These are phyloP conservation scores for Cornus kousa DNA, from an alignment of 148 eudicot genomes.

Conservation along the genomic window DNA sequence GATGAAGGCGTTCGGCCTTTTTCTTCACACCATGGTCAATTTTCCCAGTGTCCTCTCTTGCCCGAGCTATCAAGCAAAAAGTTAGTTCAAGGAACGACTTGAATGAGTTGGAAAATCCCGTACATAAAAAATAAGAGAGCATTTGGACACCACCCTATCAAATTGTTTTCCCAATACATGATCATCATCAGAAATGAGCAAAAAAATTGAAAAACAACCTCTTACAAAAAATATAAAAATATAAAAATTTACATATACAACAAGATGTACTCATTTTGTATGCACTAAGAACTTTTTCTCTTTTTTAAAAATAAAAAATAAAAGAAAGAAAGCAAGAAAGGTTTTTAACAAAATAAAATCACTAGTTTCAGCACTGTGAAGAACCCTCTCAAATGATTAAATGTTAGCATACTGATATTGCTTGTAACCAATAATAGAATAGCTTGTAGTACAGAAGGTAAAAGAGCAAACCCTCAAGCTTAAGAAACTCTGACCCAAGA, in stretches of 20 bases:
- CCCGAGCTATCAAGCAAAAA: constrained; percentile 77
- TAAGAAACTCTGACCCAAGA: constrained; percentile 78
- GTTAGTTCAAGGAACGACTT: neutral
- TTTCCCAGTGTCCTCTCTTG: constrained; percentile 87
- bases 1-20: constrained; percentile 85
- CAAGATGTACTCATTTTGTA: neutral
- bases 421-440: neutral
- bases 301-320: neutral
- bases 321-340: neutral
- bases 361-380: neutral
- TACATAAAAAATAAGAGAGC: constrained; percentile 1
- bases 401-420: neutral
- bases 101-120: constrained; percentile 3
- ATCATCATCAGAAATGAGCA: neutral
- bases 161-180: neutral
- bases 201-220: neutral
- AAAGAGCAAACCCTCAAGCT: constrained; percentile 72
- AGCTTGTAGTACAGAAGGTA: neutral
- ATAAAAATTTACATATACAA: neutral
- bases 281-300: neutral
- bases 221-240: constrained; percentile 1
- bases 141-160: neutral
- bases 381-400: neutral
- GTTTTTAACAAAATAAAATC: neutral
- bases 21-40: constrained; percentile 76